phyloP scores from a whole-genome alignment of 2,329 filamentous ascomycete genomes.

The Aspergillus transmontanensis region DNA sequence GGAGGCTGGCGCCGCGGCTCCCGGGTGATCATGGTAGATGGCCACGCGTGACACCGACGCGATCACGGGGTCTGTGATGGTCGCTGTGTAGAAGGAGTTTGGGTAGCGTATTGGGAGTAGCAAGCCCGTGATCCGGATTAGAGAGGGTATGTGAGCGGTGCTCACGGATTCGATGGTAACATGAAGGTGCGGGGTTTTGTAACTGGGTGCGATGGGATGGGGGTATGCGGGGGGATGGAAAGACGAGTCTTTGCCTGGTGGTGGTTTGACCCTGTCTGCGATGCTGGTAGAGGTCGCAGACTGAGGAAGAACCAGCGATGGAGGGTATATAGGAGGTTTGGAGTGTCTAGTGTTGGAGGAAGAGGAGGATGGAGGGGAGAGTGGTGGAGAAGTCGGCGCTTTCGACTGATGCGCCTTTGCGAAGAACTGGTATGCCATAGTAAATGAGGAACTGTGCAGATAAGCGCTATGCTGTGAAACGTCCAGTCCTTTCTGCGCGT shows the following conservation, averaged over 20 bases:
- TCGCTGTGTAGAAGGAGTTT: slow-evolving; percentile 62
- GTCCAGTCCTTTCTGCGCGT: not conserved
- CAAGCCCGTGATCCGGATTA: slow-evolving; percentile 60
- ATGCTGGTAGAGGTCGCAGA: slow-evolving; percentile 22
- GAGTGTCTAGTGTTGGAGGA: slow-evolving; percentile 20
- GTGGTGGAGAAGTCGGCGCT: slow-evolving; percentile 25
- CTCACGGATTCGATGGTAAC: slow-evolving; percentile 57
- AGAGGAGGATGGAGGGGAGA: slow-evolving; percentile 23
- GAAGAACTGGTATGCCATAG: slow-evolving; percentile 44
- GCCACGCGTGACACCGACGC: slow-evolving; percentile 61
- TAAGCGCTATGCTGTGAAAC: not conserved
- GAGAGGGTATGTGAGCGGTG: slow-evolving; percentile 56
- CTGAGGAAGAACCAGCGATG: slow-evolving; percentile 30
- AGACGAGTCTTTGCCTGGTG: slow-evolving; percentile 26
- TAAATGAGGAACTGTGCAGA: not conserved
- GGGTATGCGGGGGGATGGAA: slow-evolving; percentile 35
- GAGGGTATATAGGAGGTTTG: slow-evolving; percentile 34
- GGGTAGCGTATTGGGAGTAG: slow-evolving; percentile 65
- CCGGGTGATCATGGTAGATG: slow-evolving; percentile 55
- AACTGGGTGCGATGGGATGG: slow-evolving; percentile 28
- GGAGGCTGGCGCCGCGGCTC: slow-evolving; percentile 27
- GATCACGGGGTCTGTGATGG: slow-evolving; percentile 56
- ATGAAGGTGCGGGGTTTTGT: slow-evolving; percentile 47
- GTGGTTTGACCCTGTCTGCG: slow-evolving; percentile 25
- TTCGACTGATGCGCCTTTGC: slow-evolving; percentile 35